These are phyloP conservation scores for Salix viminalis DNA, from an alignment of 345 rosid genomes.

Conservation along the genomic window DNA sequence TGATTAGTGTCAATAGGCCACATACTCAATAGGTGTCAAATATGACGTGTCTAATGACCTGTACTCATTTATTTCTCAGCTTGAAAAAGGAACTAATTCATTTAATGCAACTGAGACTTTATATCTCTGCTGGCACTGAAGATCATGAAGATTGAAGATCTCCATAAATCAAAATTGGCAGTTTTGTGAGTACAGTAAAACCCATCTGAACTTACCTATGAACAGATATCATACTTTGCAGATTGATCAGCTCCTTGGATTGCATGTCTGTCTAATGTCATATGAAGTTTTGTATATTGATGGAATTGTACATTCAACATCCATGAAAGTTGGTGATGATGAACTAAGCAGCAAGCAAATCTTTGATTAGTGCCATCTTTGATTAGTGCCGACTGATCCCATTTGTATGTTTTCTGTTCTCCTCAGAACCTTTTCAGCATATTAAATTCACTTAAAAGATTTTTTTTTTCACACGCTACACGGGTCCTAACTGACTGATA, in stretches of 20 bases:
- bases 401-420: neutral
- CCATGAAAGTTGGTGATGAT: neutral
- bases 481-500: too few species aligned
- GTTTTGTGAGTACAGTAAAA: constrained; percentile 15
- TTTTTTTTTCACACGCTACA: too few species aligned
- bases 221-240: constrained; percentile 7
- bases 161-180: constrained; percentile 2
- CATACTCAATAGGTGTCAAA: too few species aligned
- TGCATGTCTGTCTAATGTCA: constrained; percentile 7
- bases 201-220: constrained; percentile 17
- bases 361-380: constrained; percentile 2
- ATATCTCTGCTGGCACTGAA: neutral
- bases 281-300: neutral
- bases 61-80: neutral
- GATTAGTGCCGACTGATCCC: neutral
- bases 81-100: neutral
- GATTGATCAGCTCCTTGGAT: constrained; percentile 3
- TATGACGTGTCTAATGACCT: too few species aligned
- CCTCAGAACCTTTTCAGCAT: neutral
- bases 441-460: neutral
- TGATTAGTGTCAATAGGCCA: too few species aligned
- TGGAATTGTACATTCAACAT: constrained; percentile 1
- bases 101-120: neutral
- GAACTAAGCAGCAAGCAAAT: neutral
- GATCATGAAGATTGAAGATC: constrained; percentile 14